Percentiles rank a stretch among this genome's conserved stretches.
Conservation (phyloP, 2,329 filamentous ascomycete genomes). For the Aspergillus eucalypticola region DNA sequence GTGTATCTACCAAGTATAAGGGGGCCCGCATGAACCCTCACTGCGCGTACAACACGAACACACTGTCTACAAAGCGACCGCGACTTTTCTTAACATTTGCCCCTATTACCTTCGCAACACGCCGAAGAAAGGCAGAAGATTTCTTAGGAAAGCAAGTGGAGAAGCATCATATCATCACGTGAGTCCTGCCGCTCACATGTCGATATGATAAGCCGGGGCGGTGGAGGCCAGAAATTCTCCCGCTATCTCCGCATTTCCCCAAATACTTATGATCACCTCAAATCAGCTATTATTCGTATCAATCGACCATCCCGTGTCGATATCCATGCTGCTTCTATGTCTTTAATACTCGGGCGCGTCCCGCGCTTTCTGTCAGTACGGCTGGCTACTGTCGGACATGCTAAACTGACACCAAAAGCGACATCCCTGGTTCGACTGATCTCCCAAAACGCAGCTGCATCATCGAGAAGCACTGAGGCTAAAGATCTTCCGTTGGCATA, state of each 20-base stretch:
- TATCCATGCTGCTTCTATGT: slow-evolving; percentile 26
- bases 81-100: too few relatives aligned
- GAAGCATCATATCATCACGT: too few relatives aligned
- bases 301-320: background rate
- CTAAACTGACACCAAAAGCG: slow-evolving; percentile 4
- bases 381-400: slow-evolving; percentile 15
- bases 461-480: slow-evolving; percentile 13
- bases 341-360: slow-evolving; percentile 19
- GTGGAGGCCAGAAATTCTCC: background rate
- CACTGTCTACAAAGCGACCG: too few relatives aligned
- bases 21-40: too few relatives aligned
- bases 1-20: too few relatives aligned
- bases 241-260: background rate
- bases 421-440: background rate
- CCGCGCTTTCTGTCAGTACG: slow-evolving; percentile 22
- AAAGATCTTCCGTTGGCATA: slow-evolving; percentile 25
- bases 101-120: too few relatives aligned
- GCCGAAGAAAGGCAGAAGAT: too few relatives aligned
- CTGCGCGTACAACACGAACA: too few relatives aligned
- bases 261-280: background rate
- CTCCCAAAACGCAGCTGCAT: slow-evolving; percentile 19
- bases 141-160: too few relatives aligned
- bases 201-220: too few relatives aligned
- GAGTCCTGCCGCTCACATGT: too few relatives aligned
- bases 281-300: too few relatives aligned